Evolutionary conservation across 2,329 filamentous ascomycete species (phyloP), one percentile per base, ranked within the genome.

Genomic region (Aspergillus fumigatus): DNA sequence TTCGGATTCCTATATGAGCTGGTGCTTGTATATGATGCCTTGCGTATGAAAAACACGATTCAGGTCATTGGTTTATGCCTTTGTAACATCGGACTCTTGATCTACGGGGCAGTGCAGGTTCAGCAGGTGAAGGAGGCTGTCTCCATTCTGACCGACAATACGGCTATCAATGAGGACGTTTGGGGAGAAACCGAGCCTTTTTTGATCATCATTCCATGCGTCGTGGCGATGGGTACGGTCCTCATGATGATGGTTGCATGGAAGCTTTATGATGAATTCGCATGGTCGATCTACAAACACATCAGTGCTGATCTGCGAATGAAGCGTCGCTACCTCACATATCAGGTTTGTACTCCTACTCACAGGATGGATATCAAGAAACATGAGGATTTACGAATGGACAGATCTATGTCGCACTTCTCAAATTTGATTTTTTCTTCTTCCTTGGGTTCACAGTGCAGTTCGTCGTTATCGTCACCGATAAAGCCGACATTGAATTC

Each of bases 391-490:
- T 62, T 45, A 57, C 59, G 67, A 73, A 61, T 69, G 58, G 27
- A 4, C 60, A 96, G 92, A 92, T 99, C 73, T 99, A 97, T 76
- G 97, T 99, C 69, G 91, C 94, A 40, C 84, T 99, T 10, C 83
- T 99, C 63, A 99, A 99, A 76, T 99, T 99, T 74, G 94, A 99
- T 77, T 97, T 99, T 77, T 99, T 99, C 85, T 97, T 99, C 81
- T 99, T 99, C 82, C 85, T 99, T 51, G 94, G 93, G 54, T 99
- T 99, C 75, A 97, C 94, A 6, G 90, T 99, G 49, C 94, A 99
- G 71, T 99, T 99, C 75, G 84, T 97, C 53, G 93, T 99, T 66
- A 89, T 97, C 57, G 92, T 99, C 58, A 87, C 84, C 48, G 83
- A 83, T 62, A 81, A 80, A 26, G 82, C 82, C 50, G 83, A 88